Evolutionary conservation across 1,139 yeast genomes (phyloP).

Genomic region (Pichia sp.): DNA sequence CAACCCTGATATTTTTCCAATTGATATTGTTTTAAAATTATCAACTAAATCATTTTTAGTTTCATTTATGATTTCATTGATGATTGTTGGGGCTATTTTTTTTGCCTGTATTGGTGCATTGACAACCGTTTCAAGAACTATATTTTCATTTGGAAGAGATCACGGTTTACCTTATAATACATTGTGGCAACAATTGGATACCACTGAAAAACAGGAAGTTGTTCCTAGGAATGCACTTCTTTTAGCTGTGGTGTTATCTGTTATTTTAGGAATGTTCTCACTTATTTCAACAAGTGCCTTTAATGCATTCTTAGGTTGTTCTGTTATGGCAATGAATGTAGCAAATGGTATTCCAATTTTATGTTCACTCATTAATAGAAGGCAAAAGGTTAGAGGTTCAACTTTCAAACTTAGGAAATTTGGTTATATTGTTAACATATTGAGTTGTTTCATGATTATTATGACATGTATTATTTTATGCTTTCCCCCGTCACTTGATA

Average conservation of each 20-base stretch:
- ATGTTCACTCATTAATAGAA: slow-evolving; percentile 52
- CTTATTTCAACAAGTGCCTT: slow-evolving; percentile 69
- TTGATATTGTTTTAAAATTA: slow-evolving; percentile 58
- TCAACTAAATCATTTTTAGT: slow-evolving; percentile 64
- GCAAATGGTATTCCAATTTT: slow-evolving; percentile 75
- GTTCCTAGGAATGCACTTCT: slow-evolving; percentile 71
- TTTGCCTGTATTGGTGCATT: slow-evolving; percentile 77
- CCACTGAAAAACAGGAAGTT: slow-evolving; percentile 42
- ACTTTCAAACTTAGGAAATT: slow-evolving; percentile 59
- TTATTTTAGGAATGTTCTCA: slow-evolving; percentile 55
- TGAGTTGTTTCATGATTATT: slow-evolving; percentile 56
- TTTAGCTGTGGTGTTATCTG: slow-evolving; percentile 61
- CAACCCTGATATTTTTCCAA: slow-evolving; percentile 50
- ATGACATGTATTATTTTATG: slow-evolving; percentile 60
- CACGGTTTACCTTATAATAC: slow-evolving; percentile 72
- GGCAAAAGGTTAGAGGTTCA: slow-evolving; percentile 62
- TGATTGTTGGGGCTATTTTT: slow-evolving; percentile 63
- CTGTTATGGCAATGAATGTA: slow-evolving; percentile 67
- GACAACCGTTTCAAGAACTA: slow-evolving; percentile 81
- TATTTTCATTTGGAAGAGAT: slow-evolving; percentile 84
- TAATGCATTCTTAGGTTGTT: slow-evolving; percentile 82
- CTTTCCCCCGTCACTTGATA: slow-evolving; percentile 66
- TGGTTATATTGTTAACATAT: slow-evolving; percentile 58
- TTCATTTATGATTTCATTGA: slow-evolving; percentile 57
- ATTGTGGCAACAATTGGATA: slow-evolving; percentile 59